Conservation (phyloP, 192 early-diverging fungal genomes). For the Ramicandelaber brevisporus region DNA sequence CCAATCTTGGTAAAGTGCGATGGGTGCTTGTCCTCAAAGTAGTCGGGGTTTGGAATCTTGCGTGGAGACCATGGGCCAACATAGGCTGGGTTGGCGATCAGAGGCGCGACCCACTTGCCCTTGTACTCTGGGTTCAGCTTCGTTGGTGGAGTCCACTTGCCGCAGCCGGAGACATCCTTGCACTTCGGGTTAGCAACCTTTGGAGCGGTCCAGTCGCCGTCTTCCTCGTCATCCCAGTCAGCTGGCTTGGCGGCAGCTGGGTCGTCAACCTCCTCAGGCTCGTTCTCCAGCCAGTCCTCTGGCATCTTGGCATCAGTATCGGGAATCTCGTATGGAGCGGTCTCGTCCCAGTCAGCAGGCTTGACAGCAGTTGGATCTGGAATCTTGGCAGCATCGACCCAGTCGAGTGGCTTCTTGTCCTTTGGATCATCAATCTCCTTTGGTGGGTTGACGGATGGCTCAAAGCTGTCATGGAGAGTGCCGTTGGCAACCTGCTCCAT, state of each 20-base stretch:
- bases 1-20: constrained; percentile 54
- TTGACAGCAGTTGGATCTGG: constrained; percentile 48
- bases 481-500: constrained; percentile 32
- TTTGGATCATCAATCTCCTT: constrained; percentile 48
- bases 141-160: constrained; percentile 53
- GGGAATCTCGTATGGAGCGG: constrained; percentile 48
- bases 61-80: constrained; percentile 71
- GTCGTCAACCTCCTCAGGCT: constrained; percentile 42
- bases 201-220: constrained; percentile 73
- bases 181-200: constrained; percentile 60
- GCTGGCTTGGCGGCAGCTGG: constrained; percentile 60
- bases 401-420: constrained; percentile 66
- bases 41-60: constrained; percentile 64
- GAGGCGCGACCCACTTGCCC: constrained; percentile 63
- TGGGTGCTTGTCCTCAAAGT: constrained; percentile 52
- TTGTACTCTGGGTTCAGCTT: constrained; percentile 71
- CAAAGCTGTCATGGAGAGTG: constrained; percentile 49
- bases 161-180: constrained; percentile 40
- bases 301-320: constrained; percentile 61
- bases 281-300: constrained; percentile 68
- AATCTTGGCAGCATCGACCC: constrained; percentile 71
- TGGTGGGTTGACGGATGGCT: constrained; percentile 66
- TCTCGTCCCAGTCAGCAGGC: constrained; percentile 70
- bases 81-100: constrained; percentile 81
- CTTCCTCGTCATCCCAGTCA: constrained; percentile 83